Evolutionary conservation across 1,139 yeast species (phyloP), one percentile per base, ranked within the genome.

Genomic region (Yamadazyma kanchanaburiensis): DNA sequence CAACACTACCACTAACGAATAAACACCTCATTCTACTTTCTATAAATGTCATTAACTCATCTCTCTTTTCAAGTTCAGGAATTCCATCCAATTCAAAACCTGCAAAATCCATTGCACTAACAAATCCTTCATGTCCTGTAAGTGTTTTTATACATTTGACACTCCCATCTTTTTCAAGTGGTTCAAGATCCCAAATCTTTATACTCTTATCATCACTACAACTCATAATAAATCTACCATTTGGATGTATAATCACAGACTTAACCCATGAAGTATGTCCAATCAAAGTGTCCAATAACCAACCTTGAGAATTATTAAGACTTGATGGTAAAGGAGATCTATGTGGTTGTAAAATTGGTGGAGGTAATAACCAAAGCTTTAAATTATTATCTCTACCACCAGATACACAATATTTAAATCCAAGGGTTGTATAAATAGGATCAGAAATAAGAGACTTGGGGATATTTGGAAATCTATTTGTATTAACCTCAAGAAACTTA

Each of bases 251-350:
- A 7, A 64, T 65, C 12, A 87, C 49, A 8, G 79, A 72, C 39
- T 84, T 76, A 1, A 89, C 84, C 97, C 97, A 89, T 12, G 94
- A 85, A 34, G 79, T 77, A 55, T 89, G 97, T 2, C 94, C 96
- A 10, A 55, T 50, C 33, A 81, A 60, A 25, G 58, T 68, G 13
- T 72, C 65, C 2, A 88, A 52, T 20, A 75, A 59, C 53, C 71
- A 71, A 2, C 85, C 89, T 28, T 79, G 77, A 1, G 89, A 77
- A 41, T 72, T 41, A 59, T 60, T 67, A 16, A 54, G 45, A 22
- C 51, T 51, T 0, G 79, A 60, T 0, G 88, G 84, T 28, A 67
- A 47, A 4, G 87, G 88, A 8, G 70, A 59, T 21, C 77, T 60
- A 40, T 77, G 77, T 3, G 79, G 71, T 15, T 70, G 57, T 12